Evolutionary conservation across 139 green algal genomes (phyloP), one percentile per base, ranked within the genome.

Genomic region (Coccomyxa sp.): DNA sequence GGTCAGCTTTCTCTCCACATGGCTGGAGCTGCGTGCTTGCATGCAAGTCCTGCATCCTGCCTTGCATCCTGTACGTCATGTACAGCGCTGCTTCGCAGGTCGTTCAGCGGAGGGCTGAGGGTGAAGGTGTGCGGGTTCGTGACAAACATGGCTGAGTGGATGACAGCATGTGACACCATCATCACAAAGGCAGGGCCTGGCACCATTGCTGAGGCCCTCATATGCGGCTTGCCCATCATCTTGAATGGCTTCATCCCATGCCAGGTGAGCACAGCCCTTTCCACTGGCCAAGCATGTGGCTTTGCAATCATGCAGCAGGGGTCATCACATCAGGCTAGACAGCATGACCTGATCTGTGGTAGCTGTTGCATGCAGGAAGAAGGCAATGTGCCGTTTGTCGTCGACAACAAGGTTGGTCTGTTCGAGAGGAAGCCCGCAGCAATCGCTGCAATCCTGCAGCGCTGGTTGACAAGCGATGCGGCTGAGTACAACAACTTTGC

Each of bases 141-240:
- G 72, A 88, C 92, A 84, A 98, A 98, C 88, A 97, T 98, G 83
- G 79, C 91, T 29, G 92, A 97, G 86, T 95, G 89, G 86, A 98
- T 98, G 95, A 85, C 50, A 7, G 95, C 95, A 0, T 89, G 77
- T 35, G 94, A 98, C 82, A 81, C 82, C 68, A 94, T 98, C 82
- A 93, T 90, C 77, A 95, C 86, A 55, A 89, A 91, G 82, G 90
- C 90, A 27, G 92, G 96, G 0, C 96, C 96, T 0, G 96, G 96
- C 73, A 99, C 96, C 69, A 99, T 99, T 76, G 96, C 93, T 16
- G 96, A 99, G 86, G 90, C 95, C 41, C 90, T 99, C 76, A 98
- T 98, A 76, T 91, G 85, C 37, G 95, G 96, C 0, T 91, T 98
- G 74, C 96, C 96, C 54, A 93, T 99, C 83, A 86, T 99, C 55